phyloP scores from a whole-genome alignment of 2,329 filamentous ascomycete genomes.

The Sporothrix curviconia region DNA sequence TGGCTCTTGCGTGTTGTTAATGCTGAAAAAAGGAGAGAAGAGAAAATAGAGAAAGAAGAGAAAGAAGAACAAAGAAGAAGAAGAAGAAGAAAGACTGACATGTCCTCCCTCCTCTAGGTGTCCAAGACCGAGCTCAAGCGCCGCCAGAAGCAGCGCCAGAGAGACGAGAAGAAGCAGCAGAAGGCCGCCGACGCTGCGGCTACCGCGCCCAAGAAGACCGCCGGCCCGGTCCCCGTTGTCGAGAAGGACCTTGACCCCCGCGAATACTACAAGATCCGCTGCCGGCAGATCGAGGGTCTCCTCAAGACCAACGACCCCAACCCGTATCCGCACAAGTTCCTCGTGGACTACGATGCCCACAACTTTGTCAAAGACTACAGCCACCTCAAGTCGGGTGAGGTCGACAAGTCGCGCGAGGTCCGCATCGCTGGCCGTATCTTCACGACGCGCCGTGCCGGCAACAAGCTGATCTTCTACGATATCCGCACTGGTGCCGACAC shows the following conservation, averaged over 20 bases:
- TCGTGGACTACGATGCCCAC: slow-evolving; percentile 73
- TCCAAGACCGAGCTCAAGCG: slow-evolving; percentile 92
- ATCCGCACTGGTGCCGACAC: slow-evolving; percentile 53
- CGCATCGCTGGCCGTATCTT: slow-evolving; percentile 81
- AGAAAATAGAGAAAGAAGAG: no score
- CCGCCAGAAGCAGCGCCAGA: slow-evolving; percentile 83
- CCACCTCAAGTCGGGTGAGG: slow-evolving; percentile 81
- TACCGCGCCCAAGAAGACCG: slow-evolving; percentile 46
- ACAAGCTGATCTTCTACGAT: slow-evolving; percentile 90
- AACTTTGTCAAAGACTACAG: slow-evolving; percentile 74
- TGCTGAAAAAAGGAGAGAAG: no score
- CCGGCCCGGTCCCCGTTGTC: slow-evolving; percentile 50
- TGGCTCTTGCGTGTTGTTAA: no score
- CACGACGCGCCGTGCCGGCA: slow-evolving; percentile 72
- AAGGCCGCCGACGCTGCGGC: slow-evolving; percentile 60
- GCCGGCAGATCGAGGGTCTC: slow-evolving; percentile 67
- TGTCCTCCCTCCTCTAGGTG: slow-evolving; percentile 26
- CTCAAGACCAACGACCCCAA: slow-evolving; percentile 64
- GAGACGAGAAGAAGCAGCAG: slow-evolving; percentile 81
- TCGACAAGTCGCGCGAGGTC: slow-evolving; percentile 66
- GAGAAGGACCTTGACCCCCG: slow-evolving; percentile 53
- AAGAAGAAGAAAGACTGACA: no score
- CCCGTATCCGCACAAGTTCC: slow-evolving; percentile 91
- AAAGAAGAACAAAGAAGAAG: no score
- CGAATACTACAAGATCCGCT: slow-evolving; percentile 93